Evolutionary conservation across 805 yeast genomes (phyloP), one percentile per base, ranked within the genome.

Genomic region (Lachancea mirantina): DNA sequence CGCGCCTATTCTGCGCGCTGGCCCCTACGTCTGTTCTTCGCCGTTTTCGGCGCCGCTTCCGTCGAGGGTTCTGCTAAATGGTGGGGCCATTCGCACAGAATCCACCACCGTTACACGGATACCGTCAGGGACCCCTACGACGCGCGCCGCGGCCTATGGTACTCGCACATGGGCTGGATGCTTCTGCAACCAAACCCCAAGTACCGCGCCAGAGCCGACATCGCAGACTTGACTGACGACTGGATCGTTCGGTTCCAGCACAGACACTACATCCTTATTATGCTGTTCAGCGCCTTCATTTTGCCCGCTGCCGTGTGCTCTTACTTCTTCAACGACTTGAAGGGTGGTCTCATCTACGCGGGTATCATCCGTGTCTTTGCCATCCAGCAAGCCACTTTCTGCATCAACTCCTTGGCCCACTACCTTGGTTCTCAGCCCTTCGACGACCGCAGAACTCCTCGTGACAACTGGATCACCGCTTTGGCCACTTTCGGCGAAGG

Each of bases 401-500:
- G 88, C 65, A 87, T 82, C 47, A 82, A 82, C 62, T 82, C 92
- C 5, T 67, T 83, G 56, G 89, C 89, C 17, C 94, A 83, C 59
- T 81, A 85, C 83, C 73, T 82, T 48, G 94, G 94, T 62, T 69
- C 64, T 36, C 94, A 83, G 60, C 92, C 94, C 28, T 83, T 82
- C 44, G 94, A 82, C 57, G 89, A 83, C 57, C 74, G 82, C 63
- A 76, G 88, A 72, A 80, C 89, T 20, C 92, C 92, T 46, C 72
- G 92, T 62, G 89, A 83, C 61, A 87, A 81, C 59, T 72, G 76
- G 54, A 50, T 83, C 41, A 81, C 92, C 31, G 92, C 92, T 4
- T 63, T 82, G 39, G 85, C 81, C 38, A 83, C 94, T 0, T 81
- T 82, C 51, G 94, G 94, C 60, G 94, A 83, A 63, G 94, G 94